Percentiles rank a stretch among this genome's conserved stretches.
Conservation (phyloP, 257 asterid genomes). For the Solanum tarijense region DNA sequence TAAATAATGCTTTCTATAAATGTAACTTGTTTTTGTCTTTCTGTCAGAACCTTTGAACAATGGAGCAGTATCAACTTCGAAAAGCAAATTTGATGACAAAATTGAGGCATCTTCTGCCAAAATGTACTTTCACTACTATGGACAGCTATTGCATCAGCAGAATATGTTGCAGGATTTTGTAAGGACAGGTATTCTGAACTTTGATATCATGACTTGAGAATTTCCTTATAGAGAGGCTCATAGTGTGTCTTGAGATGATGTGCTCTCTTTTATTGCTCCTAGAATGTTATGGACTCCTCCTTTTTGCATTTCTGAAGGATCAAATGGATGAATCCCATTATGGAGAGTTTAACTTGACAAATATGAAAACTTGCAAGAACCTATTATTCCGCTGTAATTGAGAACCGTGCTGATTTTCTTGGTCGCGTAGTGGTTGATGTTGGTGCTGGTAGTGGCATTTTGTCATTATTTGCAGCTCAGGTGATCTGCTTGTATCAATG, state of each 20-base stretch:
- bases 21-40: constrained; percentile 1
- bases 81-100: constrained; percentile 87
- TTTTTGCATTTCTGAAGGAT: neutral
- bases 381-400: constrained; percentile 96
- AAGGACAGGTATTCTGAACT: constrained; percentile 56
- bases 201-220: neutral
- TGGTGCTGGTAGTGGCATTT: constrained; percentile 99
- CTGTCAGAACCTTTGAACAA: constrained; percentile 52
- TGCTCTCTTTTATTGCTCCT: neutral
- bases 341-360: neutral
- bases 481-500: constrained; percentile 21
- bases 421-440: constrained; percentile 94
- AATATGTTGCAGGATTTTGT: constrained; percentile 99
- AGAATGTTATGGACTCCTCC: neutral
- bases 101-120: constrained; percentile 95
- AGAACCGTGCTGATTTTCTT: constrained; percentile 73
- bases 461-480: constrained; percentile 99
- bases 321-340: neutral
- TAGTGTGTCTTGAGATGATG: neutral
- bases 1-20: neutral
- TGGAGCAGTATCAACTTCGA: constrained; percentile 40
- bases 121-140: constrained; percentile 97
- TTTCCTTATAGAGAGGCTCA: neutral
- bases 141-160: constrained; percentile 97
- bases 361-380: constrained; percentile 44